Evolutionary conservation across 2,329 filamentous ascomycete genomes (phyloP).

Genomic region (Botrytis fabae): DNA sequence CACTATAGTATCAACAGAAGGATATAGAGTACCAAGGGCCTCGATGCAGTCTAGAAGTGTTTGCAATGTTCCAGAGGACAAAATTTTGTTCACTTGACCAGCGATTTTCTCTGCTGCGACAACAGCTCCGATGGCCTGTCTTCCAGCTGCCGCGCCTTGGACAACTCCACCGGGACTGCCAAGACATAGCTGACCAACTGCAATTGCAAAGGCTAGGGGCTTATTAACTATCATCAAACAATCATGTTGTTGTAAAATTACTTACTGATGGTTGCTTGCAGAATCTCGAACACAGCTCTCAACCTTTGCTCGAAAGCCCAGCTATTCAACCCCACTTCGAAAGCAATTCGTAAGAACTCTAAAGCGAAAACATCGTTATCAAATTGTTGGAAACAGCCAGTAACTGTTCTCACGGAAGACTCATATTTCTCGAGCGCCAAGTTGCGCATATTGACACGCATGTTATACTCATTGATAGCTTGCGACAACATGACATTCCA

Average conservation of each 20-base stretch:
- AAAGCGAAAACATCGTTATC: conserved; percentile 10
- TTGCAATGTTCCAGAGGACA: conserved; percentile 15
- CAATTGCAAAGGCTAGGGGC: conserved; percentile 6
- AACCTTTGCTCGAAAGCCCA: not conserved
- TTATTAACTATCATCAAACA: not conserved
- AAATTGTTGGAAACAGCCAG: conserved; percentile 13
- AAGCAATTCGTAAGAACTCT: not conserved
- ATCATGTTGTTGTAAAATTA: not conserved
- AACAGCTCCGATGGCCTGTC: conserved; percentile 13
- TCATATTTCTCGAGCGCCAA: conserved; percentile 10
- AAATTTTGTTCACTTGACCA: not conserved
- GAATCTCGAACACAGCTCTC: conserved; percentile 3
- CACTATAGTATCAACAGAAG: conserved; percentile 2
- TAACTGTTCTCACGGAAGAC: not conserved
- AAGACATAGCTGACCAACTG: conserved; percentile 12
- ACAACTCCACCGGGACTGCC: conserved; percentile 5
- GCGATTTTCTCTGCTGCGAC: not conserved
- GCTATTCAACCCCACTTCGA: not conserved
- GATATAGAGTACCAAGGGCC: conserved; percentile 10
- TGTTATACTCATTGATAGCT: conserved; percentile 14
- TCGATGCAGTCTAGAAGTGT: conserved; percentile 9
- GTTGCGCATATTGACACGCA: conserved; percentile 5
- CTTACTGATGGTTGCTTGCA: conserved; percentile 11
- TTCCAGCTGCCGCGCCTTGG: conserved; percentile 1
- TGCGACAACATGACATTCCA: conserved; percentile 13